Evolutionary conservation across 78 protist species (phyloP).

Genomic region (Protostelium mycophagum): DNA sequence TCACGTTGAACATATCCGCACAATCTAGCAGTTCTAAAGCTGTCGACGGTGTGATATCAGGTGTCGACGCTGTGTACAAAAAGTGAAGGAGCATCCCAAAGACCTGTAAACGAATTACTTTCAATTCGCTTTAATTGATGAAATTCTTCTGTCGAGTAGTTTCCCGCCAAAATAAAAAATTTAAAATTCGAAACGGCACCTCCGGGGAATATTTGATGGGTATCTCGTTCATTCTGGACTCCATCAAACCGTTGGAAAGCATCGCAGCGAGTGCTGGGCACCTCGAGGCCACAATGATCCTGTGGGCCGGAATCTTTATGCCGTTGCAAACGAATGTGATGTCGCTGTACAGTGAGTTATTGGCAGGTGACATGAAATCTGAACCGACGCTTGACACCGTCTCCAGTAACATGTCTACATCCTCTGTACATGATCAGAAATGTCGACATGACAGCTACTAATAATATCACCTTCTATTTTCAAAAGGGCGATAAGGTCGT

Average conservation of each 20-base stretch:
- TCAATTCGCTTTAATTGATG: background rate
- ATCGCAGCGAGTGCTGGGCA: background rate
- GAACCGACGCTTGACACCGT: background rate
- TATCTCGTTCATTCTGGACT: background rate
- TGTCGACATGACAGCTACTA: no score
- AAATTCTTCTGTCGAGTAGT: no score
- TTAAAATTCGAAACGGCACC: no score
- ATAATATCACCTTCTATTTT: background rate
- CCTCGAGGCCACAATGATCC: background rate
- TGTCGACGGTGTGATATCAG: background rate
- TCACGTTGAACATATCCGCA: background rate
- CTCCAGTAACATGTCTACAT: background rate
- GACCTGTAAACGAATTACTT: background rate
- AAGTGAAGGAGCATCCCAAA: background rate
- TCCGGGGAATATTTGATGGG: background rate
- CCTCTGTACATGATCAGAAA: no score
- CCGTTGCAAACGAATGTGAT: background rate
- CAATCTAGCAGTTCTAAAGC: background rate
- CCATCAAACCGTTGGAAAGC: background rate
- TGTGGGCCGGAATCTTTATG: background rate
- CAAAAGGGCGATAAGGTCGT: background rate
- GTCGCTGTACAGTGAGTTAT: background rate
- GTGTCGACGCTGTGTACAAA: background rate
- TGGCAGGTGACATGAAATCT: background rate
- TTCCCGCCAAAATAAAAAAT: no score